Evolutionary conservation across 2,329 filamentous ascomycete genomes (phyloP).

Genomic region (Beauveria pseudobassiana): DNA sequence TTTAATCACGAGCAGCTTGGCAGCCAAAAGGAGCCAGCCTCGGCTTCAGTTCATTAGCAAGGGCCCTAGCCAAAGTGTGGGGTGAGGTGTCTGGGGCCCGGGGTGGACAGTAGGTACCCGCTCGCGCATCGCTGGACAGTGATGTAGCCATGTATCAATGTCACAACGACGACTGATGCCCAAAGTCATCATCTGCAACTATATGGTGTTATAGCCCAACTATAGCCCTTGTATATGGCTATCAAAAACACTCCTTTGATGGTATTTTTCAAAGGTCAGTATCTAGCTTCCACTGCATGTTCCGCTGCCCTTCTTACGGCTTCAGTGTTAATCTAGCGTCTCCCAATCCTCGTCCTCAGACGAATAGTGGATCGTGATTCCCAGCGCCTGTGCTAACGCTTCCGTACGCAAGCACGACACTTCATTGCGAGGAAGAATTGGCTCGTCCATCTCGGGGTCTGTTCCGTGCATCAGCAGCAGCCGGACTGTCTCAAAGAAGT

Average conservation of each 20-base stretch:
- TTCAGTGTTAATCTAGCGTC: too few relatives aligned
- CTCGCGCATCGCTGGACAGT: constrained; percentile 10
- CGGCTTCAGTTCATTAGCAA: background rate
- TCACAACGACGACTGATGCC: background rate
- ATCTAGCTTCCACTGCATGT: too few relatives aligned
- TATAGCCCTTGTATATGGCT: too few relatives aligned
- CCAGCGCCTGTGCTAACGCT: background rate
- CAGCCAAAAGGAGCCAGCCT: background rate
- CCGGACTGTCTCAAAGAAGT: background rate
- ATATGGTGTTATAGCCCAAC: too few relatives aligned
- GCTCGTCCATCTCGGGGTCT: background rate
- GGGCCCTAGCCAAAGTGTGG: background rate
- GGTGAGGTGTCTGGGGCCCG: constrained; percentile 13
- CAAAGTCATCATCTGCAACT: background rate
- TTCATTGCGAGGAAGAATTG: background rate
- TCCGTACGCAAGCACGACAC: background rate
- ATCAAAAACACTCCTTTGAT: too few relatives aligned
- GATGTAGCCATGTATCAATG: background rate
- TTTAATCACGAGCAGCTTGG: background rate
- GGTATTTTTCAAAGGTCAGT: too few relatives aligned
- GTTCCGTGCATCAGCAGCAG: background rate
- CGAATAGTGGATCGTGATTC: background rate
- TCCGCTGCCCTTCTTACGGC: too few relatives aligned
- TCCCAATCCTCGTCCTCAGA: background rate
- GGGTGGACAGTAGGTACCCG: constrained; percentile 1